These are phyloP conservation scores for Termitomyces heimii DNA, from an alignment of 768 basidiomycete species.

Conservation along the genomic window DNA sequence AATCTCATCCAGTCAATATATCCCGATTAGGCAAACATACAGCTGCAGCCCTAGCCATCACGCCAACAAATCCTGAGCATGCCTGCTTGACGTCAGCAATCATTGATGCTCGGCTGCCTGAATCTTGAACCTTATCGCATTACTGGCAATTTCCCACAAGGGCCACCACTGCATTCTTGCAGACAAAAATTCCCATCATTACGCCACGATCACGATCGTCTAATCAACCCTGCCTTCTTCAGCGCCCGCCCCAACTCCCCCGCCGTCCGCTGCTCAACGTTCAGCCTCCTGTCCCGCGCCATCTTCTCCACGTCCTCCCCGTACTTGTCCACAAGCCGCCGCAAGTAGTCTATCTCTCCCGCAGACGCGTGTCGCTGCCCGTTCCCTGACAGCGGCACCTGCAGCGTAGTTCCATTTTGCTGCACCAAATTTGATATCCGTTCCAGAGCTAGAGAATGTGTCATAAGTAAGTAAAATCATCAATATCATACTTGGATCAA, in stretches of 20 bases:
- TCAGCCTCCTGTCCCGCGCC: conserved; percentile 74
- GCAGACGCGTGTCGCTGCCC: conserved; percentile 59
- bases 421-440: conserved; percentile 39
- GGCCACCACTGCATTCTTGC: neutral
- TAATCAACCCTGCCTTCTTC: conserved; percentile 42
- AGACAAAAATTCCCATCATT: conserved; percentile 5
- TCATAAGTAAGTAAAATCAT: conserved; percentile 15
- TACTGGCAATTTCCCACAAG: neutral
- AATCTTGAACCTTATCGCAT: conserved; percentile 7
- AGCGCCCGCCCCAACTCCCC: conserved; percentile 70
- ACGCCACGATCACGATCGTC: conserved; percentile 19
- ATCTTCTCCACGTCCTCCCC: conserved; percentile 69
- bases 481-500: conserved; percentile 3
- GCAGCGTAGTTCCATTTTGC: conserved; percentile 26
- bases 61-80: neutral
- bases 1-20: conserved; percentile 7
- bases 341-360: conserved; percentile 65
- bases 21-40: neutral
- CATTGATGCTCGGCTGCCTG: neutral
- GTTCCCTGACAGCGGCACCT: conserved; percentile 31
- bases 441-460: conserved; percentile 53
- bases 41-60: neutral
- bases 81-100: conserved; percentile 2
- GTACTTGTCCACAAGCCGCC: conserved; percentile 60
- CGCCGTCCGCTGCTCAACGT: conserved; percentile 78